These are phyloP conservation scores for Auriculariales sp. DNA, from an alignment of 768 basidiomycete species.

Conservation along the genomic window DNA sequence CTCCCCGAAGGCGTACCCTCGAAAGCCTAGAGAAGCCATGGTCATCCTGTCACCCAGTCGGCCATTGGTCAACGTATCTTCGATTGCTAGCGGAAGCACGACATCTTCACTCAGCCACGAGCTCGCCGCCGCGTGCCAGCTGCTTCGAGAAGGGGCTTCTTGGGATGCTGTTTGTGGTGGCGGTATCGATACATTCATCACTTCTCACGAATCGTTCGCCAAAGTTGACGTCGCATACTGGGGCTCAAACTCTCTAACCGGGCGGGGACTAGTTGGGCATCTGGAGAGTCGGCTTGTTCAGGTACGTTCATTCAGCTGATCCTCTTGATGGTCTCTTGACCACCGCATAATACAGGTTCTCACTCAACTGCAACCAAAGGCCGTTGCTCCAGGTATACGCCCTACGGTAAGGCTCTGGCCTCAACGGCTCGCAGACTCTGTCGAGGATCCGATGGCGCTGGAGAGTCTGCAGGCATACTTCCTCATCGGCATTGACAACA, in stretches of 20 bases:
- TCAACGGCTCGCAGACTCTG: slow-evolving; percentile 8
- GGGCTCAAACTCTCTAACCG: slow-evolving; percentile 10
- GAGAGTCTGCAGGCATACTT: slow-evolving; percentile 10
- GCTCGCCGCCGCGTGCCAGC: slow-evolving; percentile 1
- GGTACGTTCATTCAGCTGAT: slow-evolving; percentile 6
- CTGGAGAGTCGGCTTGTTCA: slow-evolving; percentile 12
- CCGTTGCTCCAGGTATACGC: slow-evolving; percentile 4
- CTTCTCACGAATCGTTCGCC: slow-evolving; percentile 6
- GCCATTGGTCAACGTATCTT: slow-evolving; percentile 9
- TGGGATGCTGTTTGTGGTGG: slow-evolving; percentile 8
- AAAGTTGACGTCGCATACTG: slow-evolving; percentile 12
- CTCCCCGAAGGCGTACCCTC: slow-evolving; percentile 3
- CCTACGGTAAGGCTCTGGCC: slow-evolving; percentile 13
- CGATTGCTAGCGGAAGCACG: slow-evolving; percentile 7
- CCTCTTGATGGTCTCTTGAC: background rate
- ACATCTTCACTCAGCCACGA: slow-evolving; percentile 2
- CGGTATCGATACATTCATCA: slow-evolving; percentile 6
- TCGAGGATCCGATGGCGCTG: background rate
- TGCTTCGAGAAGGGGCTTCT: background rate
- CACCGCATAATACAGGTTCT: slow-evolving; percentile 8
- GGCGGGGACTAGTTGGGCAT: slow-evolving; percentile 10
- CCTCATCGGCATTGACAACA: slow-evolving; percentile 8
- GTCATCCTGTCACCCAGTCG: slow-evolving; percentile 10
- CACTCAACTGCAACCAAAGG: slow-evolving; percentile 9
- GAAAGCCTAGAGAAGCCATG: slow-evolving; percentile 8